Conservation (phyloP, 352 stramenopile genomes). For the Achlya hypogyna region DNA sequence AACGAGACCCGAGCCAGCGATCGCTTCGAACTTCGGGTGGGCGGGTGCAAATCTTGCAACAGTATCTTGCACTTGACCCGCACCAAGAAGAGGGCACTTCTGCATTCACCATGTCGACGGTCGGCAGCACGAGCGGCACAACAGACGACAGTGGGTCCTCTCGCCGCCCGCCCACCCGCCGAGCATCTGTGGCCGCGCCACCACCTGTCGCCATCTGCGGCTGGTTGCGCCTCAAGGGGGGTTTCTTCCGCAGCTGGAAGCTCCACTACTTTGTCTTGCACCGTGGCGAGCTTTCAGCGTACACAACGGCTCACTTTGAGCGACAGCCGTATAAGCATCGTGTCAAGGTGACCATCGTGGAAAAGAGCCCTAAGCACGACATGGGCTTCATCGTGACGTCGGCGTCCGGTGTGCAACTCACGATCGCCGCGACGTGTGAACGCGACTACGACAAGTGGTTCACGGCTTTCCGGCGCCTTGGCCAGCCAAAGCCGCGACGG, state of each 20-base stretch:
- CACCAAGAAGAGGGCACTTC: background rate
- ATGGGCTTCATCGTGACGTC: constrained; percentile 17
- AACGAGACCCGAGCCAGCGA: background rate
- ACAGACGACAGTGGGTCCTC: background rate
- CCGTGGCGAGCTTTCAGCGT: constrained; percentile 8
- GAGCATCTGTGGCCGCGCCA: background rate
- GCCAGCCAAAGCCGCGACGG: background rate
- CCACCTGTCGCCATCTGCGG: background rate
- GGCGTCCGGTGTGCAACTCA: background rate
- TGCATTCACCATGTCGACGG: background rate
- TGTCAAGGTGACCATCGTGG: background rate
- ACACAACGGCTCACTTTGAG: constrained; percentile 15
- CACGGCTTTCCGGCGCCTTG: background rate
- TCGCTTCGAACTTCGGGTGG: background rate
- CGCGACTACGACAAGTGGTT: constrained; percentile 13
- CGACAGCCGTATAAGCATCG: constrained; percentile 12
- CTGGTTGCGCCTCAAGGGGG: constrained; percentile 11
- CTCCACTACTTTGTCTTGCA: constrained; percentile 18
- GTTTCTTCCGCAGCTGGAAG: constrained; percentile 19
- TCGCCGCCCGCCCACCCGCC: background rate
- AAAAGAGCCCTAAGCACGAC: background rate
- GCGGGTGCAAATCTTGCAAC: background rate
- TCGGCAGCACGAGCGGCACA: background rate
- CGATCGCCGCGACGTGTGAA: background rate
- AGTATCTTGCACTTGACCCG: constrained; percentile 3